Evolutionary conservation across 2,329 filamentous ascomycete species (phyloP).

Genomic region (Aureobasidium vineae): DNA sequence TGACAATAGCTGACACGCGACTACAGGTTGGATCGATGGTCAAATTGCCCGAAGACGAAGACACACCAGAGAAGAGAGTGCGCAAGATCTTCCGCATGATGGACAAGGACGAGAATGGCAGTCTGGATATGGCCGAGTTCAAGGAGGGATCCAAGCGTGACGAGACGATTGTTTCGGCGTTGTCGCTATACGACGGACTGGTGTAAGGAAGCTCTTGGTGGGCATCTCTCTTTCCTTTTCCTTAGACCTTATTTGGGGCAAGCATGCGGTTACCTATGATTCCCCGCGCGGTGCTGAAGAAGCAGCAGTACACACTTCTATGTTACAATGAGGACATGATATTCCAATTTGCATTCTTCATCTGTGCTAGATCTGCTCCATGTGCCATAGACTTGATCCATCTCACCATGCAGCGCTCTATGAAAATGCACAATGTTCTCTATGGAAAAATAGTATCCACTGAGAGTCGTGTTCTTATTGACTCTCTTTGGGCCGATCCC

Average conservation of each 20-base stretch:
- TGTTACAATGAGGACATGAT: constrained; percentile 11
- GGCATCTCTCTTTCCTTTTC: constrained; percentile 7
- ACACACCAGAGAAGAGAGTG: constrained; percentile 97
- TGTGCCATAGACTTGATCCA: too few relatives aligned
- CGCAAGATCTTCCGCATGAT: constrained; percentile 99
- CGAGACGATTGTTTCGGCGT: constrained; percentile 95
- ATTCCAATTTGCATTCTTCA: neutral
- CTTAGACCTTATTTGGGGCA: neutral
- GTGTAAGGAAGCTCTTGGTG: constrained; percentile 56
- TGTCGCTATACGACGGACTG: constrained; percentile 93
- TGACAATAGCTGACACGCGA: constrained; percentile 24
- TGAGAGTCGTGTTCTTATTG: too few relatives aligned
- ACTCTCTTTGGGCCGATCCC: too few relatives aligned
- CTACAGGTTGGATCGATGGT: constrained; percentile 95
- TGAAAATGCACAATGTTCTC: too few relatives aligned
- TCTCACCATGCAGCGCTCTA: too few relatives aligned
- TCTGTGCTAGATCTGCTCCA: too few relatives aligned
- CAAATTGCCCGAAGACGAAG: constrained; percentile 96
- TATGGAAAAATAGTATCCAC: too few relatives aligned
- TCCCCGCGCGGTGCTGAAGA: neutral
- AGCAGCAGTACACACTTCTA: constrained; percentile 18
- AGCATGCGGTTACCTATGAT: constrained; percentile 9
- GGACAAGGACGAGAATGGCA: constrained; percentile 99
- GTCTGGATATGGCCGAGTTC: constrained; percentile 95
- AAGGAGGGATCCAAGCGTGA: constrained; percentile 99